These are phyloP conservation scores for Syzygium aromaticum DNA, from an alignment of 345 rosid genomes.

Conservation along the genomic window DNA sequence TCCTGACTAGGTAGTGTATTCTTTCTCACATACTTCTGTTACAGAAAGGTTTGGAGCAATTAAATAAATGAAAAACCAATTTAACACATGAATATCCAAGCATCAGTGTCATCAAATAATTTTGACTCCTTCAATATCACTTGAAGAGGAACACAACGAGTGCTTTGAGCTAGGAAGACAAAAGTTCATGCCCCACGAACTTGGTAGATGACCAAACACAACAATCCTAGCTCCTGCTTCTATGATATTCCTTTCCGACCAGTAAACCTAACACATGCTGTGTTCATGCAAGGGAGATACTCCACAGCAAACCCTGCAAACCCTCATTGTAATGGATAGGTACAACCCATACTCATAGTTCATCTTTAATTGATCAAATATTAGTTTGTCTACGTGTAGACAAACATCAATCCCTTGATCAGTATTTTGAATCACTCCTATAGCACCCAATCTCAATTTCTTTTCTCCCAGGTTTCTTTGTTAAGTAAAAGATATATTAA, in stretches of 20 bases:
- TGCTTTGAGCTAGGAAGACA: not conserved
- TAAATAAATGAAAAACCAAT: too few species aligned
- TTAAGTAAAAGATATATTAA: not conserved
- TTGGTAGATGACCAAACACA: not conserved
- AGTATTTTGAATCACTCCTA: not conserved
- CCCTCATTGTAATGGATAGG: not conserved
- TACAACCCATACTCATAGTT: not conserved
- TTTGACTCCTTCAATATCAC: not conserved
- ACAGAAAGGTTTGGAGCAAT: not conserved
- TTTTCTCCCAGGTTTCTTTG: not conserved
- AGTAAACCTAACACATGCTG: not conserved
- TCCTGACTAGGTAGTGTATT: not conserved
- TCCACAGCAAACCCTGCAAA: not conserved
- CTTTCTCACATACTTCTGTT: not conserved
- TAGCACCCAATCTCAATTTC: not conserved
- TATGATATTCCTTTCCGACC: not conserved
- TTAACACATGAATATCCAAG: not conserved
- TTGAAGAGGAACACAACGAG: not conserved
- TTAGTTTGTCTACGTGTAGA: not conserved
- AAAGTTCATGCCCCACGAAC: not conserved
- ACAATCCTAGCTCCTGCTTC: not conserved
- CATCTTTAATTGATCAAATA: not conserved
- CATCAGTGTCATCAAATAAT: not conserved
- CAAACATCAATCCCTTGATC: not conserved
- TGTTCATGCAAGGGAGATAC: not conserved